Percentiles rank a stretch among this genome's conserved stretches.
Conservation (phyloP, 495 filamentous ascomycete genomes). For the Neurospora sublineolata region DNA sequence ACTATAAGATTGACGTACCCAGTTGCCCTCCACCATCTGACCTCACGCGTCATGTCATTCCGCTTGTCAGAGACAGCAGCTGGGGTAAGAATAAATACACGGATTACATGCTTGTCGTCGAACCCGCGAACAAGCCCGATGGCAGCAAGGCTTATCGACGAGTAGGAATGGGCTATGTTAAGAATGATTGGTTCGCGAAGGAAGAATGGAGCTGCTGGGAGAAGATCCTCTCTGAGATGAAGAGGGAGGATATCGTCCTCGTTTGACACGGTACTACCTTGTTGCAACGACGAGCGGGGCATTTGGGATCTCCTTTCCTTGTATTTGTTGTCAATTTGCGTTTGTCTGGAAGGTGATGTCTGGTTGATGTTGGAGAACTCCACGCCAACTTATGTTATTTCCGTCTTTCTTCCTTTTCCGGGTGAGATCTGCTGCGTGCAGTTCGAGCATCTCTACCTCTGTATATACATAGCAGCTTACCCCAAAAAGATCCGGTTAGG, state of each 20-base stretch:
- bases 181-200: not conserved
- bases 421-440: not conserved
- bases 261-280: not conserved
- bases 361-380: not conserved
- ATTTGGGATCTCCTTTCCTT: not conserved
- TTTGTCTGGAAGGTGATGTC: not conserved
- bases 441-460: too few relatives aligned
- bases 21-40: not conserved
- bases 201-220: not conserved
- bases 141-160: not conserved
- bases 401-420: not conserved
- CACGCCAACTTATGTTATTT: not conserved
- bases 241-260: not conserved
- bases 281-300: not conserved
- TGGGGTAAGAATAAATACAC: too few relatives aligned
- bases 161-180: not conserved
- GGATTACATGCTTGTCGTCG: not conserved
- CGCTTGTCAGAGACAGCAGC: not conserved
- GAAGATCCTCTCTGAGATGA: not conserved
- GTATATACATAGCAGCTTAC: too few relatives aligned
- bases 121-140: not conserved
- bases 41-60: not conserved
- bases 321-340: not conserved
- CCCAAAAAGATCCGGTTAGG: too few relatives aligned
- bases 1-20: not conserved